Base-by-base conservation (phyloP, 352 stramenopile genomes). In the Globisporangium canariense region DNA sequence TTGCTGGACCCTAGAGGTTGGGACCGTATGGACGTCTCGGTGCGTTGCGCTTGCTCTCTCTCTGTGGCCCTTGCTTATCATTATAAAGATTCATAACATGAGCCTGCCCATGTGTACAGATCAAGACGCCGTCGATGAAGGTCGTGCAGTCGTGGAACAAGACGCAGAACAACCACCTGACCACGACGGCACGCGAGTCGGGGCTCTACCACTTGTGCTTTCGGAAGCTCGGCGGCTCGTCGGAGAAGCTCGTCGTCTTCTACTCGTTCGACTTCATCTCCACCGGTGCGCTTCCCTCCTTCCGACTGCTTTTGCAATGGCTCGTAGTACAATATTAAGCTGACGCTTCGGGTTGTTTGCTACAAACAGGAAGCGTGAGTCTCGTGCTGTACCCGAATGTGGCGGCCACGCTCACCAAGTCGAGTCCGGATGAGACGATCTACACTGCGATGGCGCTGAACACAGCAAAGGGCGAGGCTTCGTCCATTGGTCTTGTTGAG, bases 211-310 rank as follows among this genome's bases (percentile, higher is more conserved):
- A 88, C 50, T 55, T 94, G 67, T 94, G 86, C 72, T 93, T 93
- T 66, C 69, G 60, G 25, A 91, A 90, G 63, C 74, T 79, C 38
- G 74, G 74, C 32, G 81, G 82, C 57, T 70, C 81, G 50, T 91
- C 79, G 38, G 71, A 70, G 49, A 77, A 70, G 4, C 64, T 91
- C 56, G 76, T 65, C 16, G 78, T 92, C 54, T 91, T 89, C 66
- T 91, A 94, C 70, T 86, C 81, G 36, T 93, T 93, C 58, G 84
- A 93, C 70, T 89, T 93, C 49, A 86, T 93, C 71, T 88, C 78
- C 18, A 87, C 78, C 5, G 83, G 65, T 62, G 18, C 20, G 52
- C 16, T 9, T 49, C 22, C 16, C 22, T 22, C 43, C 14, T 22
- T 3, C 43, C 5, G 20, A 22, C 6, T 46, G 40, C 40, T 46